These are phyloP conservation scores for Neonectria coccinea DNA, from an alignment of 2,329 filamentous ascomycete species.

Conservation along the genomic window DNA sequence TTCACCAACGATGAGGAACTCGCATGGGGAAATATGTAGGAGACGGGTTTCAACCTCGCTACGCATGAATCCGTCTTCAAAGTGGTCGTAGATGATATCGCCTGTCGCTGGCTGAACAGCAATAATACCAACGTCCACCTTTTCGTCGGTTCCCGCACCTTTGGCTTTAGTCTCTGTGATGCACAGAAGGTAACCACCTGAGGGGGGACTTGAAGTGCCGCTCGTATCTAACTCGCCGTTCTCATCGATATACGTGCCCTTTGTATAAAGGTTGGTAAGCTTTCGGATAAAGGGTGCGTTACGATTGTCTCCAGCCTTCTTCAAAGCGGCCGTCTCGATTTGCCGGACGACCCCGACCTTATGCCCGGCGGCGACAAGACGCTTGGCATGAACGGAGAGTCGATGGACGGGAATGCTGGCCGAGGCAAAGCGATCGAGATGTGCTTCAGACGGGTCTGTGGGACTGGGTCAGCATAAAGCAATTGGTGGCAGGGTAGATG, in stretches of 20 bases:
- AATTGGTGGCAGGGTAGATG: neutral
- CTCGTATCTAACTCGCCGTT: conserved; percentile 78
- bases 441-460: conserved; percentile 85
- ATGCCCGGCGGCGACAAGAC: conserved; percentile 89
- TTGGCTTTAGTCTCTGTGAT: conserved; percentile 89
- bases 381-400: conserved; percentile 92
- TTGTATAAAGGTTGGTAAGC: conserved; percentile 96
- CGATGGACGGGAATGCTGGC: conserved; percentile 95
- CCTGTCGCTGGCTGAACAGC: conserved; percentile 96
- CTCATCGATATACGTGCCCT: conserved; percentile 97
- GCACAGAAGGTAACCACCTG: conserved; percentile 91
- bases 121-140: conserved; percentile 89
- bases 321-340: conserved; percentile 93
- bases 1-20: conserved; percentile 92
- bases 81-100: conserved; percentile 94
- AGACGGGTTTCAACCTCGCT: conserved; percentile 96
- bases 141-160: conserved; percentile 87
- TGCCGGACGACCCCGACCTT: conserved; percentile 97
- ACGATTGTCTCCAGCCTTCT: conserved; percentile 93
- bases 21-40: conserved; percentile 93
- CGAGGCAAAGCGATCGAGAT: conserved; percentile 91
- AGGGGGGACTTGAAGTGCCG: conserved; percentile 59
- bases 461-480: conserved; percentile 17
- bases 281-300: conserved; percentile 93
- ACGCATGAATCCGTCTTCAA: conserved; percentile 97